Evolutionary conservation across 2,329 filamentous ascomycete genomes (phyloP).

Genomic region (Monilinia fructicola): DNA sequence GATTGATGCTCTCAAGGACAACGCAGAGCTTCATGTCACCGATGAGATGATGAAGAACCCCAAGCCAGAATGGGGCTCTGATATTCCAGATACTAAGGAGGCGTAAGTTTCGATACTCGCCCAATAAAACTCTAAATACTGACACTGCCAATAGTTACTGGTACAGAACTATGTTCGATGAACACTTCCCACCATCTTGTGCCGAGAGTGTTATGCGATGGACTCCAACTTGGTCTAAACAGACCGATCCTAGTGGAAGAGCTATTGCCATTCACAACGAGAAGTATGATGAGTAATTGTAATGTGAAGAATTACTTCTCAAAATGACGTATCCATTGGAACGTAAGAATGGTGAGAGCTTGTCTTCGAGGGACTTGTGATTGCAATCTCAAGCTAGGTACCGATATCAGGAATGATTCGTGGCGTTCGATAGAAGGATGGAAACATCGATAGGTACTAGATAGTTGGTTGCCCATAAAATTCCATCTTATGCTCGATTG

Average conservation of each 20-base stretch:
- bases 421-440: constrained; percentile 25
- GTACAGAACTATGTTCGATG: constrained; percentile 98
- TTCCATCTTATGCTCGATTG: background rate
- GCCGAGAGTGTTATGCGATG: constrained; percentile 93
- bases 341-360: background rate
- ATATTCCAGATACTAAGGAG: constrained; percentile 95
- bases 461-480: constrained; percentile 16
- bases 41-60: constrained; percentile 99
- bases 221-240: constrained; percentile 96
- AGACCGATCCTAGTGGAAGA: constrained; percentile 89
- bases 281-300: constrained; percentile 59
- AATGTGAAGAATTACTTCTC: constrained; percentile 24
- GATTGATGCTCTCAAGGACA: constrained; percentile 97
- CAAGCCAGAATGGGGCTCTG: constrained; percentile 90
- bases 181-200: constrained; percentile 92
- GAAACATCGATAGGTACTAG: constrained; percentile 15
- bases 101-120: constrained; percentile 57
- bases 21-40: constrained; percentile 82
- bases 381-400: background rate
- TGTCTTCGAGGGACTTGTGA: background rate
- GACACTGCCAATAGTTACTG: constrained; percentile 63
- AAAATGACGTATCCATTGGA: constrained; percentile 1
- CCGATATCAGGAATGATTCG: background rate
- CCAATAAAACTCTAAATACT: background rate
- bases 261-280: constrained; percentile 74